phyloP scores from a whole-genome alignment of 2,329 filamentous ascomycete genomes.

The Capronia americana region DNA sequence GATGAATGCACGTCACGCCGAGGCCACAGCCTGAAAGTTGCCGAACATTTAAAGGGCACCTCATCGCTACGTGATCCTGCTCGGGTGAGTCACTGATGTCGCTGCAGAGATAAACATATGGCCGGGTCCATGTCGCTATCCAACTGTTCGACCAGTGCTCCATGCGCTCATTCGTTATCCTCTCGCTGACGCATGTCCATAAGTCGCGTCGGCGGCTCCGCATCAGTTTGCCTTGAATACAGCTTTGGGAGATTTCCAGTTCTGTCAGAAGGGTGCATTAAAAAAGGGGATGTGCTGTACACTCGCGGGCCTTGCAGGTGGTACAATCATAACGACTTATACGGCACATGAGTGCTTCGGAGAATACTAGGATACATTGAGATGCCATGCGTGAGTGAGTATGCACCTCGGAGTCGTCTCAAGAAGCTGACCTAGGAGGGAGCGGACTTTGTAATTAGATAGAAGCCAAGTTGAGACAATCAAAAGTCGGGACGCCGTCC shows the following conservation, averaged over 20 bases:
- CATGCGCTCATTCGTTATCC: neutral
- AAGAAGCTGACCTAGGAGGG: too few relatives aligned
- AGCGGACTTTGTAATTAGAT: too few relatives aligned
- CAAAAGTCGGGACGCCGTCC: too few relatives aligned
- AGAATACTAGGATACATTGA: too few relatives aligned
- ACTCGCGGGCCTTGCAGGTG: too few relatives aligned
- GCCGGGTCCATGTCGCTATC: neutral
- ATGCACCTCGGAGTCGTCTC: too few relatives aligned
- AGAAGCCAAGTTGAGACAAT: too few relatives aligned
- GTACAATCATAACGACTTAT: too few relatives aligned
- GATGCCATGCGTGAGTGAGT: too few relatives aligned
- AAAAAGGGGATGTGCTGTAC: too few relatives aligned
- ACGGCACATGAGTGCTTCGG: too few relatives aligned
- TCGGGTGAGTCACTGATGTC: neutral
- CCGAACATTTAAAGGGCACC: neutral
- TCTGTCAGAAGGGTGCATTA: neutral
- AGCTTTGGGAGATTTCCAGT: neutral
- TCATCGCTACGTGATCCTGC: neutral
- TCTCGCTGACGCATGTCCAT: neutral
- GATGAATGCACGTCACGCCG: neutral
- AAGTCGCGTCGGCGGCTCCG: neutral
- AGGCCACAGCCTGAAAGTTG: too few relatives aligned
- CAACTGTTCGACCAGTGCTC: neutral
- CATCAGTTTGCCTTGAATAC: neutral
- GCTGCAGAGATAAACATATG: neutral